Conservation (phyloP, 352 stramenopile genomes). For the Globisporangium perplexum region DNA sequence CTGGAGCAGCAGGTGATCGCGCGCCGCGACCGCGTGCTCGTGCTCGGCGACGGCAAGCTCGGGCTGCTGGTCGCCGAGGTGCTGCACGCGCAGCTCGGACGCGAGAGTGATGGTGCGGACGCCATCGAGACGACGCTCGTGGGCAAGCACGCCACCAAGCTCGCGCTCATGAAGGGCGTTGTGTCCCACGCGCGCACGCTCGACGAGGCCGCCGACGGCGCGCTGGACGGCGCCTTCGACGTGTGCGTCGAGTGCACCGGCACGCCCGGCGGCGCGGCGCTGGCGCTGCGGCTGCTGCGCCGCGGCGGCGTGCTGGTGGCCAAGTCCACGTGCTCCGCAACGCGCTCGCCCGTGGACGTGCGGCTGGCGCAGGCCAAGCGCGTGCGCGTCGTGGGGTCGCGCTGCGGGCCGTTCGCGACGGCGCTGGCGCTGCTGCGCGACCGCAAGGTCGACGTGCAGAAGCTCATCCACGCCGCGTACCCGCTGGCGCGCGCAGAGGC, state of each 20-base stretch:
- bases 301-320: constrained; percentile 32
- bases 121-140: constrained; percentile 30
- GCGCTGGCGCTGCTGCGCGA: constrained; percentile 46
- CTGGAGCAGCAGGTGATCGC: constrained; percentile 75
- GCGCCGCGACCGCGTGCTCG: constrained; percentile 50
- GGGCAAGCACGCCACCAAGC: constrained; percentile 52
- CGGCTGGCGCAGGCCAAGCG: constrained; percentile 28
- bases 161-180: constrained; percentile 43
- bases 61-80: constrained; percentile 85
- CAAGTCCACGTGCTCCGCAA: constrained; percentile 45
- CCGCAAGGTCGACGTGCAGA: constrained; percentile 50
- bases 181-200: constrained; percentile 28
- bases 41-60: constrained; percentile 88
- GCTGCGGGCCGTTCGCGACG: constrained; percentile 56
- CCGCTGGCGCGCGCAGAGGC: constrained; percentile 39
- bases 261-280: constrained; percentile 29
- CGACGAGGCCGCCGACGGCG: constrained; percentile 6
- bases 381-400: constrained; percentile 50
- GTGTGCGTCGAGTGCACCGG: constrained; percentile 67
- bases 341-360: constrained; percentile 24
- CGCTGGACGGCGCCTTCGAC: constrained; percentile 28
- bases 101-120: background rate
- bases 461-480: constrained; percentile 61
- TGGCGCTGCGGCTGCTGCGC: constrained; percentile 35
- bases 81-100: constrained; percentile 25